Percentiles rank a stretch among this genome's conserved stretches.
phyloP scores from a whole-genome alignment of 2,329 filamentous ascomycete species.

The Fusarium algeriense region DNA sequence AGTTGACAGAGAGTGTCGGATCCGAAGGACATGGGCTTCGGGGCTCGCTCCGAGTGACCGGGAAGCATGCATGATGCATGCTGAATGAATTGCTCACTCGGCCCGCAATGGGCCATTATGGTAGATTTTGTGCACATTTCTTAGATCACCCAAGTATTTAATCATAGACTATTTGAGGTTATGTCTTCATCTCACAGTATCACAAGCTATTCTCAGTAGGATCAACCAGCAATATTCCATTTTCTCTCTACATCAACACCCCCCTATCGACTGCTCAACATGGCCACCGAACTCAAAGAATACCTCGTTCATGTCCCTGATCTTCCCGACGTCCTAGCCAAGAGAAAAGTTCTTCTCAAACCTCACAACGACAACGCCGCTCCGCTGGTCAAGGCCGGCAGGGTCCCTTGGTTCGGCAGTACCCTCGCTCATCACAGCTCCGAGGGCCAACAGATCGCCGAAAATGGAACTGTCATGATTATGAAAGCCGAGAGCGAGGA shows the following conservation, averaged over 20 bases:
- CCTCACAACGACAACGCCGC: neutral
- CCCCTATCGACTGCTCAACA: neutral
- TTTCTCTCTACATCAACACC: neutral
- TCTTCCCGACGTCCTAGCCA: neutral
- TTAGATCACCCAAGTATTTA: neutral
- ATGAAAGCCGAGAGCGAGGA: neutral
- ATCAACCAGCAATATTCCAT: no score
- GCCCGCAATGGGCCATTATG: no score
- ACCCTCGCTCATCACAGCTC: neutral
- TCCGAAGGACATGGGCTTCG: no score
- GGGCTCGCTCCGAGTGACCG: no score
- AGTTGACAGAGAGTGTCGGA: no score
- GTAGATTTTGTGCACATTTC: neutral
- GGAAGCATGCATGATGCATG: no score
- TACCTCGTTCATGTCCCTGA: neutral
- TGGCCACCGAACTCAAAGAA: neutral
- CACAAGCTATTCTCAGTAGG: neutral
- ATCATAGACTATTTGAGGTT: neutral
- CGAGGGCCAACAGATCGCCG: neutral
- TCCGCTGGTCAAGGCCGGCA: neutral
- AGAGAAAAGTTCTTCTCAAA: neutral
- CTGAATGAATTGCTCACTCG: neutral
- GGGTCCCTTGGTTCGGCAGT: neutral
- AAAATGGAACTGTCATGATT: constrained; percentile 1
- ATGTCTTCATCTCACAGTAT: neutral